A percentile compares a stretch with the other conserved stretches of the same genome.
phyloP scores from a whole-genome alignment of 371 early-diverging fungal genomes.

The Lichtheimia ornata region DNA sequence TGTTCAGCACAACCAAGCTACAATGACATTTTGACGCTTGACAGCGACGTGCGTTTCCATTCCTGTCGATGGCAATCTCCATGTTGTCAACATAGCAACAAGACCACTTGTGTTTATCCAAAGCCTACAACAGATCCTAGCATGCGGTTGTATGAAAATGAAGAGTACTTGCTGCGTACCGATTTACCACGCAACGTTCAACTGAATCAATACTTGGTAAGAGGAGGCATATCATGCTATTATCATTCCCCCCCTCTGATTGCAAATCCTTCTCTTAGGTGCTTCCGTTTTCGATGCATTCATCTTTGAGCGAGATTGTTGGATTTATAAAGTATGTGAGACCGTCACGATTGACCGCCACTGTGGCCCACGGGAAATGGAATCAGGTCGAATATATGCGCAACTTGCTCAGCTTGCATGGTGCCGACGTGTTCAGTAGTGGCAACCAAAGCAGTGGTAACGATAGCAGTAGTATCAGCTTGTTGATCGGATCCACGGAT shows the following conservation, averaged over 20 bases:
- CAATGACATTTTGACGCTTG: constrained; percentile 12
- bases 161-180: constrained; percentile 6
- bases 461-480: not conserved
- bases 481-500: no score
- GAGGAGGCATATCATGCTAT: not conserved
- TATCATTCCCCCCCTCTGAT: no score
- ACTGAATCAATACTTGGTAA: constrained; percentile 10
- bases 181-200: constrained; percentile 11
- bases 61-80: constrained; percentile 18
- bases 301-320: constrained; percentile 20
- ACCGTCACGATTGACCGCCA: constrained; percentile 19
- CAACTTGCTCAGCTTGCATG: not conserved
- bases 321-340: constrained; percentile 13
- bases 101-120: constrained; percentile 12
- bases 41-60: constrained; percentile 20
- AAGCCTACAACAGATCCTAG: not conserved
- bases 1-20: constrained; percentile 19
- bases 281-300: constrained; percentile 26
- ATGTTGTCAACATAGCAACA: not conserved
- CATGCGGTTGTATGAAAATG: not conserved
- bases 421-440: not conserved
- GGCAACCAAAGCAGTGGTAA: not conserved
- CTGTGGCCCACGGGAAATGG: constrained; percentile 24
- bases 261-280: constrained; percentile 8
- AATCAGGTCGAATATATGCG: constrained; percentile 2